These are phyloP conservation scores for Emmonsia crescens DNA, from an alignment of 2,329 filamentous ascomycete genomes.

Conservation along the genomic window DNA sequence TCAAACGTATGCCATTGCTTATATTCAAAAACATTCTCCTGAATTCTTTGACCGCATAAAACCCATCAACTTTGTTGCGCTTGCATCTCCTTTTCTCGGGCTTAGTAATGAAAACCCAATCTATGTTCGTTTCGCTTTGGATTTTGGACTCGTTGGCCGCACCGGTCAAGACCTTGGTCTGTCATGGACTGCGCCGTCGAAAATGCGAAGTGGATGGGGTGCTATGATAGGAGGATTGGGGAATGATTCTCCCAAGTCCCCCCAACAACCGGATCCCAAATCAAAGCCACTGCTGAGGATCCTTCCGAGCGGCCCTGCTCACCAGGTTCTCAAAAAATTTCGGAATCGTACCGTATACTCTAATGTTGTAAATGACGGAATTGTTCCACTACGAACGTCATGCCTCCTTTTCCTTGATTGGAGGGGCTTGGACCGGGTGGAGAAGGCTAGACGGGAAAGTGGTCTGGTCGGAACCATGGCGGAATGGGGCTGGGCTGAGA, in stretches of 20 bases:
- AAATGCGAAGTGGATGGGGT: constrained; percentile 78
- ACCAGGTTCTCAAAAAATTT: constrained; percentile 77
- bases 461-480: constrained; percentile 87
- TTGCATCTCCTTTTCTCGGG: constrained; percentile 81
- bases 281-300: constrained; percentile 84
- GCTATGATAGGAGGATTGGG: constrained; percentile 75
- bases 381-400: constrained; percentile 87
- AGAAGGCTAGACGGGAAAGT: constrained; percentile 86
- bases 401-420: constrained; percentile 95
- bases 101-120: constrained; percentile 95
- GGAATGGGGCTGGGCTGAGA: constrained; percentile 87
- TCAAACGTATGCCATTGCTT: constrained; percentile 89
- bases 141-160: constrained; percentile 91
- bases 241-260: constrained; percentile 45
- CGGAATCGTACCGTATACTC: constrained; percentile 87
- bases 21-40: constrained; percentile 92
- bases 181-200: constrained; percentile 82
- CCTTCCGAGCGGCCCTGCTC: constrained; percentile 80
- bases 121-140: constrained; percentile 92
- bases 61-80: constrained; percentile 79
- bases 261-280: constrained; percentile 55
- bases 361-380: constrained; percentile 95
- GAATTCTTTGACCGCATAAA: constrained; percentile 77
- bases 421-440: constrained; percentile 84
- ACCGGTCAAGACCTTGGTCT: constrained; percentile 91